Evolutionary conservation across 805 yeast species (phyloP).

Genomic region (Candida orba): DNA sequence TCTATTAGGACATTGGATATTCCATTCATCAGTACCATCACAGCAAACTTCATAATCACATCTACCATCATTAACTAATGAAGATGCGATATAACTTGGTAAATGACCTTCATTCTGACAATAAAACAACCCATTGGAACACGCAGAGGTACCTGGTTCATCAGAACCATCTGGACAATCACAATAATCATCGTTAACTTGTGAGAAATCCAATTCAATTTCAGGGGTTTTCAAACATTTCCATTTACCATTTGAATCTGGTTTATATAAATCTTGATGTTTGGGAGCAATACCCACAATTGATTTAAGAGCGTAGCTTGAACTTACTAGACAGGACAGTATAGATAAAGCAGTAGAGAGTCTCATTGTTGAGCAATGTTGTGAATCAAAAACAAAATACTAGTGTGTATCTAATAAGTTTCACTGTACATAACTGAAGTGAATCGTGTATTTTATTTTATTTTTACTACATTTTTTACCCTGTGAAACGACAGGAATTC

Average conservation of each 20-base stretch:
- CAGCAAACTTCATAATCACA: constrained; percentile 89
- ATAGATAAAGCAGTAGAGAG: no score
- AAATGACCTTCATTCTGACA: constrained; percentile 72
- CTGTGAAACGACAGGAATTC: no score
- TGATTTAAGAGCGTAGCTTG: neutral
- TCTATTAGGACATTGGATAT: constrained; percentile 18
- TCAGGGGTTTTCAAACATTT: constrained; percentile 61
- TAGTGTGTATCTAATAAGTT: no score
- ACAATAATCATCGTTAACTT: constrained; percentile 83
- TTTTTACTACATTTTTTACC: no score
- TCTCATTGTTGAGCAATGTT: no score
- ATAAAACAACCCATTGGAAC: constrained; percentile 49
- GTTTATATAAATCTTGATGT: constrained; percentile 37
- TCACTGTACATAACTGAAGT: no score
- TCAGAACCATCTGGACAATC: constrained; percentile 98
- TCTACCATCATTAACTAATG: constrained; percentile 77
- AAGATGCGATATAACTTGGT: constrained; percentile 55
- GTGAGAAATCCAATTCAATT: constrained; percentile 49
- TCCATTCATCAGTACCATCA: constrained; percentile 85
- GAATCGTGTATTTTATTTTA: no score
- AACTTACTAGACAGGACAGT: neutral
- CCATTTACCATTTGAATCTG: constrained; percentile 53
- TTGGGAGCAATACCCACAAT: constrained; percentile 19
- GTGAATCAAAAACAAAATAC: no score
- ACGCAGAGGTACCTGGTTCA: constrained; percentile 93